Evolutionary conservation across 2,329 filamentous ascomycete genomes (phyloP), one percentile per base, ranked within the genome.

Genomic region (Didymella sp.): DNA sequence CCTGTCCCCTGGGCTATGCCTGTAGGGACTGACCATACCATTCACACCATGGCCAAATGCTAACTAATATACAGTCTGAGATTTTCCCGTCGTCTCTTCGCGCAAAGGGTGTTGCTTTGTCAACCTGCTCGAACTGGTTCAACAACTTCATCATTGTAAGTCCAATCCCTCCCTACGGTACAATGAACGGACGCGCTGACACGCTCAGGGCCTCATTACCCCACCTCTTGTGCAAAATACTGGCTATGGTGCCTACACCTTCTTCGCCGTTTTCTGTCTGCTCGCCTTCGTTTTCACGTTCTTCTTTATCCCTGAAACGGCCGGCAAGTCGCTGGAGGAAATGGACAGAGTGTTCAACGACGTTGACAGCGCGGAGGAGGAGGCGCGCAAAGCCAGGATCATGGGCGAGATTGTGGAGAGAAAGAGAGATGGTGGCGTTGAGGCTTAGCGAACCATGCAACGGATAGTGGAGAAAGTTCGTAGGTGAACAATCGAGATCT

Each of bases 31-130:
- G n/a, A n/a, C n/a, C n/a, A n/a, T n/a, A n/a, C n/a, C n/a, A n/a
- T n/a, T n/a, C n/a, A n/a, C n/a, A n/a, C n/a, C n/a, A n/a, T n/a
- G n/a, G n/a, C n/a, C n/a, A n/a, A n/a, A n/a, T n/a, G n/a, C n/a
- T n/a, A n/a, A n/a, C n/a, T n/a, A n/a, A n/a, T n/a, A n/a, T n/a
- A n/a, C n/a, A n/a, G 0, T 78, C 81, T 27, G 85, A 91, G 59
- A 85, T 91, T n/a, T 89, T 89, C 40, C 85, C 85, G 0, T 82
- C 81, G 1, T 81, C 80, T 0, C 75, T 85, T 0, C 79, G 87
- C 6, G 86, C 87, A 2, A 90, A 89, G 69, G 88, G 88, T 30
- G 86, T 88, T 0, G 86, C 86, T 1, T 76, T 89, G 2, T 85
- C 85, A 0, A 88, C 86, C 0, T 85, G 82, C 56, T 82, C 82